phyloP scores from a whole-genome alignment of 2,329 filamentous ascomycete species.

The Exophiala bonariae region DNA sequence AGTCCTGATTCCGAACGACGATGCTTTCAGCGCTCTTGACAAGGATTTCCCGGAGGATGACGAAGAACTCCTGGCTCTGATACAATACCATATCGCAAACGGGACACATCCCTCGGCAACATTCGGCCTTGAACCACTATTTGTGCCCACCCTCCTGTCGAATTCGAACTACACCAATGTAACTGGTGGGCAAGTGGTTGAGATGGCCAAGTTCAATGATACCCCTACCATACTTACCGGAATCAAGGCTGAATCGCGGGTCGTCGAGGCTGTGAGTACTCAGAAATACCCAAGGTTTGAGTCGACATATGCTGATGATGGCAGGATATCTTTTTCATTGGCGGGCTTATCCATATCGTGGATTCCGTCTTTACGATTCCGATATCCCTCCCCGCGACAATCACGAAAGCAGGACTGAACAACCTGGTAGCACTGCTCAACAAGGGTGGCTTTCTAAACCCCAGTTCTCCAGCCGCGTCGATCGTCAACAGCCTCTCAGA shows the following conservation, averaged over 20 bases:
- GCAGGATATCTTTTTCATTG: slow-evolving; percentile 55
- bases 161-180: slow-evolving; percentile 57
- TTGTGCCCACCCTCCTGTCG: slow-evolving; percentile 52
- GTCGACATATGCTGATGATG: slow-evolving; percentile 6
- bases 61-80: slow-evolving; percentile 43
- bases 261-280: slow-evolving; percentile 50
- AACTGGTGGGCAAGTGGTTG: slow-evolving; percentile 60
- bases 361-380: slow-evolving; percentile 52
- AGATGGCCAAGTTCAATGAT: slow-evolving; percentile 42
- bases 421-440: slow-evolving; percentile 49
- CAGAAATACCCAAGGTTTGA: background rate
- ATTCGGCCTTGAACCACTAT: slow-evolving; percentile 35
- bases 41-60: slow-evolving; percentile 12
- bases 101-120: slow-evolving; percentile 44
- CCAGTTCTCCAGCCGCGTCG: slow-evolving; percentile 18
- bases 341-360: slow-evolving; percentile 57
- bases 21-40: slow-evolving; percentile 14
- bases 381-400: slow-evolving; percentile 42
- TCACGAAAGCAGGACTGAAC: slow-evolving; percentile 45
- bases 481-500: slow-evolving; percentile 42
- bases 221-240: slow-evolving; percentile 55
- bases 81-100: slow-evolving; percentile 61
- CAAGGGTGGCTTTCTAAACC: slow-evolving; percentile 34
- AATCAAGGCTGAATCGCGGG: slow-evolving; percentile 49
- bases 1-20: slow-evolving; percentile 25